Base-by-base conservation (phyloP, 495 filamentous ascomycete genomes). In the Delitschia confertaspora region DNA sequence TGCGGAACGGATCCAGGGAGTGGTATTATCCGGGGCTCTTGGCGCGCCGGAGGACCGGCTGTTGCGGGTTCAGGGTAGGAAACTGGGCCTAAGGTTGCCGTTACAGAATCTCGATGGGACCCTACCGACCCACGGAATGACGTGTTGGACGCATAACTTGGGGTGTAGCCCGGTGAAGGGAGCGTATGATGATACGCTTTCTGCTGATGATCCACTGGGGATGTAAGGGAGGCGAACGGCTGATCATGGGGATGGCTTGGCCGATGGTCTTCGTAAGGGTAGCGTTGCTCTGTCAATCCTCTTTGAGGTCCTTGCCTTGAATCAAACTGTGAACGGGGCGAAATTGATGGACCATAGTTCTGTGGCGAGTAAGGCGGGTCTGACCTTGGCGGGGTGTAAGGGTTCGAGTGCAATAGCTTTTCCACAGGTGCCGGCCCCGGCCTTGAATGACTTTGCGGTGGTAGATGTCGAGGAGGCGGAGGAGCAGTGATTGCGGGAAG, bases 321-420 rank as follows among this genome's bases (percentile, higher is more conserved):
- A 38, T 51, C 42, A 33, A 56, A 41, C 17, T 45, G 38, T 7
- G 44, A 52, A 20, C 45, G 26, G 11, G 56, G 47, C 8, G 54
- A 49, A 38, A 42, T 45, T 4, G 57, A 33, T 11, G 42, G 44
- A 14, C 45, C 51, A 43, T 45, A 53, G 18, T 60, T 42, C 35
- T 53, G 49, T 1, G 58, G 58, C 13, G 54, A 62, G 38, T 53
- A 58, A 6, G 53, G 41, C 31, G 56, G 49, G 24, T 61, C 59
- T 11, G 59, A 63, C 33, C 53, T 46, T 19, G 52, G 52, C 22
- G 53, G 60, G 9, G 56, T 59, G 32, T 57, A 55, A 10, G 51
- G 55, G 31, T 63, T 42, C 9, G 38, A 25, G 7, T 51, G 41
- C 4, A 59, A 40, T 4, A 59, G 34, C 31, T 59, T 59, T 25